Evolutionary conservation across 805 yeast species (phyloP).

Genomic region (Starmera dryadoides): DNA sequence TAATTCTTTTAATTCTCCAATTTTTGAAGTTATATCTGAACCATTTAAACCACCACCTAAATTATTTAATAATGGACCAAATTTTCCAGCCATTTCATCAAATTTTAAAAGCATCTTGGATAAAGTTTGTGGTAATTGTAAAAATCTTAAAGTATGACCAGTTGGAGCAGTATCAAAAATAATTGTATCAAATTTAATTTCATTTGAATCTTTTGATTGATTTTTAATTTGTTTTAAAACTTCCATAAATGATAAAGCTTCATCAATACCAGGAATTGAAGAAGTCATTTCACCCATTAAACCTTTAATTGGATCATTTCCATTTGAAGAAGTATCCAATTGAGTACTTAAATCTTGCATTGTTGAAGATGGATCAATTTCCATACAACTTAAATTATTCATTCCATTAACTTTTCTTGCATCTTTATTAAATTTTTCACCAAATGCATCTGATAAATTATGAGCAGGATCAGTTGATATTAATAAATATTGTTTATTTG

Average conservation of each 20-base stretch:
- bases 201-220: conserved; percentile 39
- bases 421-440: conserved; percentile 96
- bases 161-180: conserved; percentile 99
- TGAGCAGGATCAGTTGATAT: conserved; percentile 99
- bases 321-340: conserved; percentile 33
- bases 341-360: conserved; percentile 73
- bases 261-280: conserved; percentile 97
- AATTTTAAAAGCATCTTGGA: conserved; percentile 83
- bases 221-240: conserved; percentile 92
- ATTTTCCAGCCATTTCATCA: conserved; percentile 74
- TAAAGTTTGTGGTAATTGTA: conserved; percentile 89
- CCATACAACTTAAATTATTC: conserved; percentile 91
- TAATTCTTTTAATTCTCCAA: conserved; percentile 71
- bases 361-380: conserved; percentile 93
- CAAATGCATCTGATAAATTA: conserved; percentile 94
- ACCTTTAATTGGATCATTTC: conserved; percentile 48
- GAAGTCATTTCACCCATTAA: conserved; percentile 89
- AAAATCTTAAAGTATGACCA: conserved; percentile 92
- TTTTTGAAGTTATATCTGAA: conserved; percentile 70
- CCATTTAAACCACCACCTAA: conserved; percentile 66
- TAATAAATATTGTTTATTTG: conserved; percentile 71
- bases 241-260: conserved; percentile 96
- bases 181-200: conserved; percentile 69
- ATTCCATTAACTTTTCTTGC: conserved; percentile 91
- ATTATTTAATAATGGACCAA: conserved; percentile 85